Evolutionary conservation across 345 rosid genomes (phyloP).

Genomic region (Geranium rotundifolium): DNA sequence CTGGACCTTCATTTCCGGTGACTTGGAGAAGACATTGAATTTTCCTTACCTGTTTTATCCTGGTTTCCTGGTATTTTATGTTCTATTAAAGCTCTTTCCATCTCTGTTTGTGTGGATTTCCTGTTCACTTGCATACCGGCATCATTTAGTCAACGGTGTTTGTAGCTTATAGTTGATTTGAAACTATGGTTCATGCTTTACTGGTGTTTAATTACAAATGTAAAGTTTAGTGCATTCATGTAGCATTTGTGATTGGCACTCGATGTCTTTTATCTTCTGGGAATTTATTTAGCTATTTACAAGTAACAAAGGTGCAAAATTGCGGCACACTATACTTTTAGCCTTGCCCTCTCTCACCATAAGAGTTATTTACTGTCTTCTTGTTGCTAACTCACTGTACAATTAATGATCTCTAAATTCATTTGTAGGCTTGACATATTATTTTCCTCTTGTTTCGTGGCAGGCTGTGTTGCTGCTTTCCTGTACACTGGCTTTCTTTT

Average conservation of each 20-base stretch:
- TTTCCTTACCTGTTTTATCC: conserved; percentile 61
- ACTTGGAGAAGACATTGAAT: conserved; percentile 45
- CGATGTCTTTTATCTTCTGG: background rate
- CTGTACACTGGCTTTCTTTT: conserved; percentile 82
- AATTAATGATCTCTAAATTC: no score
- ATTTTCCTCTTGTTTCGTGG: conserved; percentile 6
- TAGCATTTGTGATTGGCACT: background rate
- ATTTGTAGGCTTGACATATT: background rate
- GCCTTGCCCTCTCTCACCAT: no score
- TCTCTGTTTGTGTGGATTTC: background rate
- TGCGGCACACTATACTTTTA: background rate
- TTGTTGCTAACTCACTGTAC: no score
- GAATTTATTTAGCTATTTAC: background rate
- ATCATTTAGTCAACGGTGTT: background rate
- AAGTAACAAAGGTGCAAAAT: background rate
- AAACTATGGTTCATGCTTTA: background rate
- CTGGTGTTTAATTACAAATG: background rate
- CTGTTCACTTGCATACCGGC: background rate
- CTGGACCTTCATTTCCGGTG: conserved; percentile 79
- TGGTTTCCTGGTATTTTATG: conserved; percentile 66
- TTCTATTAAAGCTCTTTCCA: background rate
- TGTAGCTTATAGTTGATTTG: background rate
- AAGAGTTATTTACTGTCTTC: background rate
- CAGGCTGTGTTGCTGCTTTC: conserved; percentile 76
- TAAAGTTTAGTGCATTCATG: background rate